A percentile compares a stretch with the other conserved stretches of the same genome.
These are phyloP conservation scores for Danielia reshetovae DNA, from an alignment of 805 yeast species.

Conservation along the genomic window DNA sequence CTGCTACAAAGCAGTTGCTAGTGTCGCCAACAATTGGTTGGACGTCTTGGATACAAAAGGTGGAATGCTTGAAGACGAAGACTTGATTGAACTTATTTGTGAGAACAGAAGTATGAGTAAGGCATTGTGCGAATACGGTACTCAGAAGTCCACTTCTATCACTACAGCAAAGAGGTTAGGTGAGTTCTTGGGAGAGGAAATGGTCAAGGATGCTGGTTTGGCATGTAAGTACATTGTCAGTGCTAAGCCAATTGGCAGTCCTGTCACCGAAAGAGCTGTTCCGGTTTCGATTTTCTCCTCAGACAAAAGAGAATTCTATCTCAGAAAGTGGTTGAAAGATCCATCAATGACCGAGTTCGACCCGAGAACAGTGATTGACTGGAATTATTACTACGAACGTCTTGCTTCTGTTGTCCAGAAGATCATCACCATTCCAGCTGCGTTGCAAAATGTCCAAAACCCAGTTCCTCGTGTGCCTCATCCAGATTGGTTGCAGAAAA, in stretches of 20 bases:
- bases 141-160: slow-evolving; percentile 90
- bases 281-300: slow-evolving; percentile 96
- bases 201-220: slow-evolving; percentile 94
- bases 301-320: slow-evolving; percentile 70
- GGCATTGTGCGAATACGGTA: slow-evolving; percentile 81
- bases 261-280: slow-evolving; percentile 93
- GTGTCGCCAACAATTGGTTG: slow-evolving; percentile 92
- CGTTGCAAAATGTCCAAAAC: slow-evolving; percentile 77
- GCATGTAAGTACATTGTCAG: slow-evolving; percentile 94
- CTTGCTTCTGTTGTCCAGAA: slow-evolving; percentile 91
- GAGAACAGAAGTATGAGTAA: slow-evolving; percentile 96
- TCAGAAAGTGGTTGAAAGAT: slow-evolving; percentile 86
- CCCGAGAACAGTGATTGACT: slow-evolving; percentile 84
- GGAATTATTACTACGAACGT: slow-evolving; percentile 90
- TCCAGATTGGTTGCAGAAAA: slow-evolving; percentile 85
- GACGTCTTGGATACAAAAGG: slow-evolving; percentile 91
- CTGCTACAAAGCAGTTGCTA: slow-evolving; percentile 87
- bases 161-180: slow-evolving; percentile 93
- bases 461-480: slow-evolving; percentile 95
- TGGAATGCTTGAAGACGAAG: slow-evolving; percentile 84
- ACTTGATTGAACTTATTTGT: slow-evolving; percentile 88
- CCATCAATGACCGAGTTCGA: slow-evolving; percentile 74
- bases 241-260: slow-evolving; percentile 74
- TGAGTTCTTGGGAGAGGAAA: slow-evolving; percentile 91
- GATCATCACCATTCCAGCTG: slow-evolving; percentile 96